Conservation (phyloP, 176 grass and related monocot genomes). For the Juncus inflexus region DNA sequence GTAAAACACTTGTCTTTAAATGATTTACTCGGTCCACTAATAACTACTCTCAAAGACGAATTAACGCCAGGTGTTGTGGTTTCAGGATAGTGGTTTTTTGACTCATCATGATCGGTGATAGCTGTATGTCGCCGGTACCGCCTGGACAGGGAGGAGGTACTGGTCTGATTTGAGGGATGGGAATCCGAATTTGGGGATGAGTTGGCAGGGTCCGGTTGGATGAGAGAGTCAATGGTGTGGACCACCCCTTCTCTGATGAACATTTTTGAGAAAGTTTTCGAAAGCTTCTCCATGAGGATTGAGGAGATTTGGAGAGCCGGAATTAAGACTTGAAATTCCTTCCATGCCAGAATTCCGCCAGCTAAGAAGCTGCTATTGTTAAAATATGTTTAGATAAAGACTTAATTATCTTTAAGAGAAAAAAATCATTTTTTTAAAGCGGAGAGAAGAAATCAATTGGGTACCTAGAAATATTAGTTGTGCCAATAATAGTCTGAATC, state of each 20-base stretch:
- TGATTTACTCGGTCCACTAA: slow-evolving; percentile 55
- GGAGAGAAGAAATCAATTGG: too few relatives aligned
- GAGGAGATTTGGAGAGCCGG: slow-evolving; percentile 84
- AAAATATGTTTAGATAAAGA: not conserved
- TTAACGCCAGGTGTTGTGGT: slow-evolving; percentile 35
- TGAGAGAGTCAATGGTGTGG: slow-evolving; percentile 71
- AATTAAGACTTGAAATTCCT: slow-evolving; percentile 74
- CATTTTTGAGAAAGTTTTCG: slow-evolving; percentile 67
- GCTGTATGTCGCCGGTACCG: slow-evolving; percentile 46
- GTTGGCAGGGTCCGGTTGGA: slow-evolving; percentile 42
- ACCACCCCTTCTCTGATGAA: slow-evolving; percentile 97
- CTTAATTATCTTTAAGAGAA: too few relatives aligned
- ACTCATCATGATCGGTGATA: slow-evolving; percentile 43
- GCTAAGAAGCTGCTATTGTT: slow-evolving; percentile 73
- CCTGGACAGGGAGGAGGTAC: slow-evolving; percentile 53
- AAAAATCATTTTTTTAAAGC: slow-evolving; percentile 7
- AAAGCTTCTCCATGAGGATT: slow-evolving; percentile 83
- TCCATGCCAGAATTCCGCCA: slow-evolving; percentile 80
- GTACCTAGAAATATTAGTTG: slow-evolving; percentile 88
- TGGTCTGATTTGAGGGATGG: slow-evolving; percentile 40
- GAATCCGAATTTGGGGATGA: slow-evolving; percentile 35
- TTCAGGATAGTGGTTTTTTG: slow-evolving; percentile 45
- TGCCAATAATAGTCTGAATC: slow-evolving; percentile 61
- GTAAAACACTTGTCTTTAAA: slow-evolving; percentile 83
- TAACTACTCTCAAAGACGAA: slow-evolving; percentile 45